Evolutionary conservation across 1,284 basidiomycete species (phyloP).

Genomic region (Melanopsichium pennsylvanicum): DNA sequence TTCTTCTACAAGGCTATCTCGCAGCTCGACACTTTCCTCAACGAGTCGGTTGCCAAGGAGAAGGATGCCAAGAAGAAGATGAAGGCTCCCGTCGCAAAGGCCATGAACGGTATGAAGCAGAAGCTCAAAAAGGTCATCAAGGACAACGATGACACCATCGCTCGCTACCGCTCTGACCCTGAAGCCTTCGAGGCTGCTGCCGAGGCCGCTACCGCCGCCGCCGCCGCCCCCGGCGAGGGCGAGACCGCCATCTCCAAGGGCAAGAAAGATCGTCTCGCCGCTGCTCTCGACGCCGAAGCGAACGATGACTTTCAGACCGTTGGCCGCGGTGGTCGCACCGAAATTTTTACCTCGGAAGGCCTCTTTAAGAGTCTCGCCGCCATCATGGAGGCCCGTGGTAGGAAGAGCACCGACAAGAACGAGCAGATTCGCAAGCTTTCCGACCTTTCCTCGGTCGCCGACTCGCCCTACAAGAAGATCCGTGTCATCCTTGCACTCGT

Average conservation of each 20-base stretch:
- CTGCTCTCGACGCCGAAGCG: conserved; percentile 66
- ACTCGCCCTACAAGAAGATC: conserved; percentile 84
- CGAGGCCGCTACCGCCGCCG: conserved; percentile 66
- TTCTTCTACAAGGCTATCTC: conserved; percentile 83
- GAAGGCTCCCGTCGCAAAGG: conserved; percentile 92
- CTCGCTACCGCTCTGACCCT: conserved; percentile 78
- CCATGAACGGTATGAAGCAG: conserved; percentile 95
- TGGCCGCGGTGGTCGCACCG: conserved; percentile 84
- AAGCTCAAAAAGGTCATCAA: conserved; percentile 90
- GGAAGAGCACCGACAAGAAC: conserved; percentile 94
- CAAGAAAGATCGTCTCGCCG: conserved; percentile 68
- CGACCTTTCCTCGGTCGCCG: conserved; percentile 84
- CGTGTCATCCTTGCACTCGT: conserved; percentile 92
- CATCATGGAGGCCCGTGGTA: conserved; percentile 92
- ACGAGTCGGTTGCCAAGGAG: conserved; percentile 76
- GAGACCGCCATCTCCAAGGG: conserved; percentile 68
- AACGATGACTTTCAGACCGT: conserved; percentile 88
- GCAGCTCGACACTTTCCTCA: conserved; percentile 80
- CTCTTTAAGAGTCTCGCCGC: conserved; percentile 92
- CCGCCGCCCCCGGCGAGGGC: conserved; percentile 69
- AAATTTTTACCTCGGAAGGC: conserved; percentile 84
- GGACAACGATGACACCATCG: conserved; percentile 85
- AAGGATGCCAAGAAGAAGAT: conserved; percentile 88
- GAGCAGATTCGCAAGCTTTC: conserved; percentile 93
- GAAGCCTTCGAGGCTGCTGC: conserved; percentile 77